Base-by-base conservation (phyloP, 1,139 yeast genomes). In the Zygosaccharomyces sapae region DNA sequence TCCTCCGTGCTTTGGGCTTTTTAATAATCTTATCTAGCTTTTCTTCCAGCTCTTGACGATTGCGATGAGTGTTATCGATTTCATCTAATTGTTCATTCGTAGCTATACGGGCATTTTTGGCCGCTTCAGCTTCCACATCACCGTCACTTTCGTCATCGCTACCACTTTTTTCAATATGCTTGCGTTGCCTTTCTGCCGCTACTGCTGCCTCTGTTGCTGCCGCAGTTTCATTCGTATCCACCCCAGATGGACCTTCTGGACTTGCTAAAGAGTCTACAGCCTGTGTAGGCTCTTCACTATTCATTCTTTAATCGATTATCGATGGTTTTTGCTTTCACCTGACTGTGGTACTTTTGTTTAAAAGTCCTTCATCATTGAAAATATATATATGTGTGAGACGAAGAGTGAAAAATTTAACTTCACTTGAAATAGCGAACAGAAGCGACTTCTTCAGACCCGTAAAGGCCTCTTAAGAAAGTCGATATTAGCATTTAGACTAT, bases 21-120 rank as follows among this genome's bases (percentile, higher is more conserved):
- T 86, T 81, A 49, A 89, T 71, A 2, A 95, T 90, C 42, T 80
- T 79, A 55, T 83, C 89, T 74, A 92, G 79, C 58, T 77, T 80
- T 52, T 82, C 90, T 68, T 92, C 97, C 56, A 92, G 76, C 53
- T 80, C 81, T 58, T 88, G 76, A 59, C 96, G 80, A 60, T 77
- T 82, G 51, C 83, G 76, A 13, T 76, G 62, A n/a, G 69, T 75
- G 53, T 65, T 70, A 25, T 63, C 68, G 33, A 59, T 65, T 10
- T 56, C 65, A 16, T 57, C 59, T 27, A 53, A 46, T 12, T 52
- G 52, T 25, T 55, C 52, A 33, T 46, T 44, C 12, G 47, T 37
- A 2, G 42, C 49, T 10, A 25, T 25, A 25, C 43, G 34, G 29
- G 33, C 29, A 37, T 43, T 37, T 19, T 35, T 43, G 33, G 19